Evolutionary conservation across 148 eudicot genomes (phyloP), one percentile per base, ranked within the genome.

Genomic region (Persicaria maculosa): DNA sequence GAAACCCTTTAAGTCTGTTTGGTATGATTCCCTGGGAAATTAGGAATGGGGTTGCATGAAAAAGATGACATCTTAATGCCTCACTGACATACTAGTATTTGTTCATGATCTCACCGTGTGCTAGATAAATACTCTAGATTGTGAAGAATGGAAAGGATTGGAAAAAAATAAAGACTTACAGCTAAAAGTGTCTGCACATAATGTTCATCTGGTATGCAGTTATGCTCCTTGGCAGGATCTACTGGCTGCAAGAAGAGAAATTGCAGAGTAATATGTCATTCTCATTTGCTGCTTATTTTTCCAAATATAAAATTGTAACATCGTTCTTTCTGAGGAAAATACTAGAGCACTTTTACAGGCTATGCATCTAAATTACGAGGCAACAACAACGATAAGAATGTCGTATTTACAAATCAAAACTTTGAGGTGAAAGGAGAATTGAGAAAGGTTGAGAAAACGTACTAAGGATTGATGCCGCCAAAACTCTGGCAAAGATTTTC

Each of bases 141-240:
- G 61, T 55, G 61, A 4, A 55, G 6, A 55, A 17, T 55, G 61
- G 22, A 55, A 55, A 19, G 61, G 22, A 6, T 6, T 55, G 61
- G 36, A 68, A 68, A n/a, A 68, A 68, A 61, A 72, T 72, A 65
- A 40, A 20, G 76, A 86, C 97, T 89, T 85, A 93, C 97, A 76
- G 93, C 89, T 71, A 93, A 86, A 82, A 93, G 82, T 48, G 92
- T 91, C 73, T 81, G 91, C 76, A 93, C 97, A 72, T 91, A 93
- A 83, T 93, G 98, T 78, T 93, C 98, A 85, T 93, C 98, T 54
- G 98, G 98, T 83, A 93, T 93, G 85, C 98, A 93, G 72, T 93
- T 93, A 74, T 93, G 98, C 89, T 89, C 92, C 83, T 91, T 90
- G 11, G 84, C 88, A 44, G 58, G 70, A 79, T 93, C 91, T 59